Evolutionary conservation across 1,284 basidiomycete genomes (phyloP), one percentile per base, ranked within the genome.

Genomic region (Thecaphora thlaspeos): DNA sequence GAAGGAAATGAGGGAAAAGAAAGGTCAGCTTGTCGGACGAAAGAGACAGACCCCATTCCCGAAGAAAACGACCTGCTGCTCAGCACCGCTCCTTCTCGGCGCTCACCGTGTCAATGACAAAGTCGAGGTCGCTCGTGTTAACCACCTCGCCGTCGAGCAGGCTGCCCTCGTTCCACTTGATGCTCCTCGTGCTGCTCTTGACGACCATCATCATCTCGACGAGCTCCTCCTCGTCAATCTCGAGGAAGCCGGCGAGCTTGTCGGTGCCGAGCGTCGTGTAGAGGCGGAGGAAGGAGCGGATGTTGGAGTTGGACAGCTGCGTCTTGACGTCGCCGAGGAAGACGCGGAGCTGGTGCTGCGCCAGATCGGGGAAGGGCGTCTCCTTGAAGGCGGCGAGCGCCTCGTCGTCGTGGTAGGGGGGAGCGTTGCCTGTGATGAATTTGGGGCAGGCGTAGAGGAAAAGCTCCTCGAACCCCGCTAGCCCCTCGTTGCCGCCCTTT

Each of bases 151-250:
- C 93, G 62, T 90, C 88, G 54, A 97, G 81, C 42, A 96, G 68
- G 11, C 62, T 57, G 81, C 65, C 86, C 85, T 55, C 81, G 52
- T 84, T 86, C 76, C 89, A 84, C 68, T 88, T 90, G 58, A 81
- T 73, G 46, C 80, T 82, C 54, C 82, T 78, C 46, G 79, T 80
- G 1, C 87, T 86, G 63, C 88, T 87, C 82, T 98, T 97, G 81
- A 95, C 85, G 42, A 92, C 87, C 91, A 97, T 96, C 83, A 97
- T 85, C 83, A 93, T 90, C 81, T 94, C 89, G 50, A 97, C 84
- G 68, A 96, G 87, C 77, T 91, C 89, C 77, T 97, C 93, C 80
- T 97, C 92, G 69, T 90, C 89, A 15, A 70, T 86, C 84, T 81
- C 81, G 24, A 95, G 82, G 84, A 97, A 94, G 60, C 86, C 86